phyloP scores from a whole-genome alignment of 257 asterid genomes.

The Craterostigma plantagineum region DNA sequence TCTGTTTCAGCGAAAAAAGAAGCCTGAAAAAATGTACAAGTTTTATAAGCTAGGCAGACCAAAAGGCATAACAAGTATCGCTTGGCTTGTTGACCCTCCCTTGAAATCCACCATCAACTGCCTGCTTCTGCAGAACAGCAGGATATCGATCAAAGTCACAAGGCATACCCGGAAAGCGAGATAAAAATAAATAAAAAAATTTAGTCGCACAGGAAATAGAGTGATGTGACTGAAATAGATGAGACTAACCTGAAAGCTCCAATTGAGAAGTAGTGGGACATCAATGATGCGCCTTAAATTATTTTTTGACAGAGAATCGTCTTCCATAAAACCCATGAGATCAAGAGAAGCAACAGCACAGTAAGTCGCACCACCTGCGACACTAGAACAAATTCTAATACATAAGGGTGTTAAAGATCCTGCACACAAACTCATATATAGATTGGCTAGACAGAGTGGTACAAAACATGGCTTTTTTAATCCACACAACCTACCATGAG shows the following conservation, averaged over 20 bases:
- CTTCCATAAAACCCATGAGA: slow-evolving; percentile 79
- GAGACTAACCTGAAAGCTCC: slow-evolving; percentile 67
- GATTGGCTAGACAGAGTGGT: too few relatives aligned
- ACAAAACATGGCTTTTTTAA: too few relatives aligned
- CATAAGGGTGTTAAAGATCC: slow-evolving; percentile 2
- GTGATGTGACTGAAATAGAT: not conserved
- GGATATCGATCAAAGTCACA: not conserved
- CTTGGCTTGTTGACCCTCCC: slow-evolving; percentile 81
- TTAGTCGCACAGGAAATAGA: not conserved
- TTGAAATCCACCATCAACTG: slow-evolving; percentile 72
- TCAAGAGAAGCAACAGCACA: slow-evolving; percentile 95
- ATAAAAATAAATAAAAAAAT: not conserved
- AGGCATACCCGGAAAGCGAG: not conserved
- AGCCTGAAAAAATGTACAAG: not conserved
- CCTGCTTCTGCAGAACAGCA: slow-evolving; percentile 66
- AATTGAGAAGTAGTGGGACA: slow-evolving; percentile 62
- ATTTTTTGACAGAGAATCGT: slow-evolving; percentile 29
- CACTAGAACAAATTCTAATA: slow-evolving; percentile 33
- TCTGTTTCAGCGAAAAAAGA: slow-evolving; percentile 4
- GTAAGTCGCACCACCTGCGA: slow-evolving; percentile 96
- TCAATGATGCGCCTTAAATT: slow-evolving; percentile 26
- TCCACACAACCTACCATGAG: slow-evolving; percentile 62
- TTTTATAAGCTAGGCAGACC: slow-evolving; percentile 23
- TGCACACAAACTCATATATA: slow-evolving; percentile 29
- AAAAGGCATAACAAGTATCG: slow-evolving; percentile 92